Evolutionary conservation across 2,329 filamentous ascomycete species (phyloP), one percentile per base, ranked within the genome.

Genomic region (Penicillium sp.): DNA sequence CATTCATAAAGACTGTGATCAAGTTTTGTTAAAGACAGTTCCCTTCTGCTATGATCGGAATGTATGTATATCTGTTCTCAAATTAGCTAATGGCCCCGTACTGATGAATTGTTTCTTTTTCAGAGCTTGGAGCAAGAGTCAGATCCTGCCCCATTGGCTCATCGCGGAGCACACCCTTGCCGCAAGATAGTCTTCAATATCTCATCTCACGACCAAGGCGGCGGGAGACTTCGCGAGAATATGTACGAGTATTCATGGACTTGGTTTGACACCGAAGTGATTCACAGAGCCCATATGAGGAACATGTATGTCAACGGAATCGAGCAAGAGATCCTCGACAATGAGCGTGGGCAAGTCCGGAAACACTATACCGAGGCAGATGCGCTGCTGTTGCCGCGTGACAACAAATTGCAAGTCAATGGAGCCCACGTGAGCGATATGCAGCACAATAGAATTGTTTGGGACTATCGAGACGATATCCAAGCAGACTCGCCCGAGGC

Each of bases 251-350:
- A 61, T 22, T 74, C 73, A 13, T 74, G 58, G 55, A 73, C 73
- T 20, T 76, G 74, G 74, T 76, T 76, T 54, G 72, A 76, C 44
- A 62, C 62, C 1, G 71, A 74, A 50, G 57, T 73, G 6, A 64
- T 73, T 18, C 68, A 49, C 22, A 58, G 51, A 1, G 65, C 67
- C 20, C 63, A 72, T 26, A 54, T 52, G n/a, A 52, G 37, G 32
- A 59, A 61, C 9, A 61, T 62, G 58, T 62, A 66, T 29, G 45
- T 39, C 31, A 47, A 65, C 14, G 52, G 61, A 8, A 48, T 34
- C 3, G 54, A 62, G 20, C 57, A 59, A 46, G 57, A 57, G n/a
- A 49, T 65, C 10, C 47, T 64, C 13, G 52, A 59, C 1, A 60
- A 61, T 31, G 60, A 63, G 38, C 52, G 55, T 13, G 57, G 54